Conservation (phyloP, 345 rosid species). For the Eucalyptus sp. region DNA sequence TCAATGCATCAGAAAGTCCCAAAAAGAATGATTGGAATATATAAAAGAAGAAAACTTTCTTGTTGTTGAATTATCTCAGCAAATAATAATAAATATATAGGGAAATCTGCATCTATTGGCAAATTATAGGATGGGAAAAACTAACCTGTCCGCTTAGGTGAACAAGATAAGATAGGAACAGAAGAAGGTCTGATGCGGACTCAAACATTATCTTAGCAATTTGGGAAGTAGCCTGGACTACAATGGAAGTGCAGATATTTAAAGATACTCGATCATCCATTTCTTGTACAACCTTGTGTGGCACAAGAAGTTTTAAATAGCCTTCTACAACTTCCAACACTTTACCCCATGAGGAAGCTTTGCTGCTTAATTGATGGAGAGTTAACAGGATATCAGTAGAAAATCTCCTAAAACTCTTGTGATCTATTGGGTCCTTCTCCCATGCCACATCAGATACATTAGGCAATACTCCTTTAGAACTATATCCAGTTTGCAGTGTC, state of each 20-base stretch:
- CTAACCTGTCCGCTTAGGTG: slow-evolving; percentile 74
- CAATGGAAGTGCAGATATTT: slow-evolving; percentile 28
- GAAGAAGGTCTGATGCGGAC: slow-evolving; percentile 65
- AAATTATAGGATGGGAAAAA: neutral
- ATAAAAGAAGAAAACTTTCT: neutral
- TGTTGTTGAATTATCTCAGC: neutral
- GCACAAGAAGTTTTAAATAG: slow-evolving; percentile 66
- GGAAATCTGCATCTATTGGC: neutral
- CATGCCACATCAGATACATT: slow-evolving; percentile 24
- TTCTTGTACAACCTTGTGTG: slow-evolving; percentile 42
- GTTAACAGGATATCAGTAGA: slow-evolving; percentile 63
- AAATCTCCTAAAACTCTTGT: slow-evolving; percentile 67
- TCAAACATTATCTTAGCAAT: slow-evolving; percentile 80
- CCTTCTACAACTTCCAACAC: slow-evolving; percentile 50
- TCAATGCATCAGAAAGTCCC: neutral
- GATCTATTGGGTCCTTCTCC: slow-evolving; percentile 58
- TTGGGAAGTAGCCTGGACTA: slow-evolving; percentile 79
- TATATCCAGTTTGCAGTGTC: slow-evolving; percentile 72
- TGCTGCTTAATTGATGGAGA: slow-evolving; percentile 44
- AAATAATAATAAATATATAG: neutral
- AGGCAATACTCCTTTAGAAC: slow-evolving; percentile 15
- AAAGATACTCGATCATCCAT: slow-evolving; percentile 28
- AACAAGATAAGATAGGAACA: slow-evolving; percentile 69
- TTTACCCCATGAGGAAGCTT: slow-evolving; percentile 70
- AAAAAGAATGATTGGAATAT: neutral